Evolutionary conservation across 106 monocot genomes (phyloP), one percentile per base, ranked within the genome.

Genomic region (Alisma plantagoaquatica): DNA sequence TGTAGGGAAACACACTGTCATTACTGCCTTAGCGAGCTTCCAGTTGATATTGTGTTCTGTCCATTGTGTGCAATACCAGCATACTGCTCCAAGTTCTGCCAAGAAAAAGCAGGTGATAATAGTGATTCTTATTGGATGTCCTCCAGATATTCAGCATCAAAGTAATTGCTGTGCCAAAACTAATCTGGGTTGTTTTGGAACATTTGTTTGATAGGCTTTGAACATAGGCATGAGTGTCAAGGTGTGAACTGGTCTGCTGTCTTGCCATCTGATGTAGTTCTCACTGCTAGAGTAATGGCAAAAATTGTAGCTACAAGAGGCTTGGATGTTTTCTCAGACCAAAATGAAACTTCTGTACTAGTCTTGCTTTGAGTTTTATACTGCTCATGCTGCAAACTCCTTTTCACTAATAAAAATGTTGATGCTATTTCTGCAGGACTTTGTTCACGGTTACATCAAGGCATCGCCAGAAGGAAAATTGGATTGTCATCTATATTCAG

Each of bases 201-300:
- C n/a, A 29, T 17, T 47, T 1, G 16, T 61, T 35, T 51, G 14
- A 69, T 59, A 35, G 41, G 53, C 55, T 56, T 69, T 50, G 96
- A 96, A 68, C 96, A 96, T 67, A 57, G 53, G 49, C 88, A 96
- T 76, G 96, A 96, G 78, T 96, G 96, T 78, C 78, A 81, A 59
- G 96, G 96, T 22, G 38, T 59, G 47, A 73, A 78, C 59, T 96
- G 96, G 96, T 33, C 96, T 62, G 73, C 60, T 60, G 80, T 89
- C 55, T 73, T 96, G 32, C 96, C 96, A 56, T 10, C 75, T 48
- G 77, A 84, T 69, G 71, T 84, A 12, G 81, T 96, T 68, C 77
- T 96, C 53, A 77, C 80, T 69, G 88, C 80, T 38, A 65, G 96
- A 65, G 42, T 96, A 19, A 43, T 84, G 57, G 60, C 58, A 26